Evolutionary conservation across 768 basidiomycete species (phyloP), one percentile per base, ranked within the genome.

Genomic region (Pholiota microspora): DNA sequence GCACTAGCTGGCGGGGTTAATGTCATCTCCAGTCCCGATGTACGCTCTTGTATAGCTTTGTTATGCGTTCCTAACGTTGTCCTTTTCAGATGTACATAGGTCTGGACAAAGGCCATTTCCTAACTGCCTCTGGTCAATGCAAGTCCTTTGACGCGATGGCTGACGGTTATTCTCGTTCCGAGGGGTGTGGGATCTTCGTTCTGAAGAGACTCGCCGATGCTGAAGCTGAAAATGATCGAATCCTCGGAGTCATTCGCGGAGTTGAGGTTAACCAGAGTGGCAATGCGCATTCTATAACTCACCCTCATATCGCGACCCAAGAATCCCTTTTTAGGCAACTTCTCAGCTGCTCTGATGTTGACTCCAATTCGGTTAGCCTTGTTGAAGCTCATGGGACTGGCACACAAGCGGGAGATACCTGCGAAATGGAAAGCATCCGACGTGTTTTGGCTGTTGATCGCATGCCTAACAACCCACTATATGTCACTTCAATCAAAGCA

Each of bases 1-100:
- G 86, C 86, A 0, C 68, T 91, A 25, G 89, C 85, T 15, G 88
- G 86, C 21, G 87, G 88, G n/a, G 84, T 89, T 25, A 89, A 89
- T 61, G 63, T 84, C 53, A 81, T 89, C 46, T 74, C 83, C 0
- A 85, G 84, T 65, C 86, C 86, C 5, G 86, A 89, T 55, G 89
- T 89, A 64, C 57, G 85, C 59, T 48, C 44, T 49, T 23, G 45
- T 12, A 15, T 45, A 21, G 2, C n/a, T 31, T 45, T 51, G 32
- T 23, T 25, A 16, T 46, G 16, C 36, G 23, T 16, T 28, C 40
- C 38, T 18, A 45, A 29, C 23, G 34, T 21, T 45, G 6, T n/a
- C 34, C 21, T 24, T 42, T 56, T 55, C 7, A 89, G 88, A 85
- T 85, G 82, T 85, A 82, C 57, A 63, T 86, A 12, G 87, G 86